phyloP scores from a whole-genome alignment of 345 rosid species.

The Gossypium stocksii region DNA sequence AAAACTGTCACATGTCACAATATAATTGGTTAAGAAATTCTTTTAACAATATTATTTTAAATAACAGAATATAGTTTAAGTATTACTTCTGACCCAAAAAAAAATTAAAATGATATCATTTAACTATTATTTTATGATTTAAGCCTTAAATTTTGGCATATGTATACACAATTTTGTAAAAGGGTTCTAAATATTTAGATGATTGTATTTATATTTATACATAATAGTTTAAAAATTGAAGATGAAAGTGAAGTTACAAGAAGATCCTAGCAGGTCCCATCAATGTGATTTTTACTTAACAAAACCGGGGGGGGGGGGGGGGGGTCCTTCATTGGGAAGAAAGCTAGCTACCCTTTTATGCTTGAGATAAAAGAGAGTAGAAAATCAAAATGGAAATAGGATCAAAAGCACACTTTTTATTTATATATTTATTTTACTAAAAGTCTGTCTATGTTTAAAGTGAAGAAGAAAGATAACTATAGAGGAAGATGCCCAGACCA shows the following conservation, averaged over 20 bases:
- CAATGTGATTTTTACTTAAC: neutral
- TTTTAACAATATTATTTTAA: no score
- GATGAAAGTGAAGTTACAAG: neutral
- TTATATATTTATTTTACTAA: neutral
- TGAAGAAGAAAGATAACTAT: neutral
- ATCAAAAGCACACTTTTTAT: neutral
- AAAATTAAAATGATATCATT: no score
- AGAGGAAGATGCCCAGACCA: conserved; percentile 18
- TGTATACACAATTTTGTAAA: no score
- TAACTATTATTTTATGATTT: no score
- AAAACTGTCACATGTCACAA: no score
- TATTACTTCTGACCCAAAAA: no score
- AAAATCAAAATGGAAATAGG: conserved; percentile 2
- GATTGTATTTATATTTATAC: no score
- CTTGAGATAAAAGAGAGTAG: neutral
- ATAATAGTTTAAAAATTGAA: no score
- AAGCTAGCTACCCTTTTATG: neutral
- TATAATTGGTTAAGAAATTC: no score
- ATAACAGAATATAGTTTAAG: no score
- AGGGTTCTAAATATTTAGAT: no score
- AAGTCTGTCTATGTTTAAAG: conserved; percentile 3
- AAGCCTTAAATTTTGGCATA: no score
- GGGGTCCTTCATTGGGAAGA: neutral
- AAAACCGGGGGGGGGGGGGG: neutral
- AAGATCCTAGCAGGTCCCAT: neutral